phyloP scores from a whole-genome alignment of 257 asterid genomes.

The Capsicum pubescens region DNA sequence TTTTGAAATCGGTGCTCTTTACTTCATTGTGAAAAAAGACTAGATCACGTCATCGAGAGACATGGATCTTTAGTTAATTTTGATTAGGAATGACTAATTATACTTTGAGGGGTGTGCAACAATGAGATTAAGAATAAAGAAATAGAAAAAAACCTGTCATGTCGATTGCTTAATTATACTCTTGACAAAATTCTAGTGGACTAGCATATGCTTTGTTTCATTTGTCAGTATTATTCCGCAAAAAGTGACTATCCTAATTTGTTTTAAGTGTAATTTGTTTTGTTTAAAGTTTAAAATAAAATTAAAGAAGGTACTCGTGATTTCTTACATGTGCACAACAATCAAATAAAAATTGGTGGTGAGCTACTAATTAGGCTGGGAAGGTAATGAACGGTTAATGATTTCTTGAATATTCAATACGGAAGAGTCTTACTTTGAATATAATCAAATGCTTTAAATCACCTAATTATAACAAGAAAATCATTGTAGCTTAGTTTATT shows the following conservation, averaged over 20 bases:
- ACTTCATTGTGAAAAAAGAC: constrained; percentile 15
- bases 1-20: neutral
- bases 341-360: neutral
- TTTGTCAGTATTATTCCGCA: constrained; percentile 7
- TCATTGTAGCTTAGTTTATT: no score
- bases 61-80: constrained; percentile 10
- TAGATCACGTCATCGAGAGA: constrained; percentile 21
- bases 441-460: neutral
- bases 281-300: neutral
- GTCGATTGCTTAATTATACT: constrained; percentile 1
- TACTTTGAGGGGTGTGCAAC: neutral
- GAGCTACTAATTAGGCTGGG: neutral
- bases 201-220: neutral
- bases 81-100: neutral
- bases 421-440: neutral
- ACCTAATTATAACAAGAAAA: neutral
- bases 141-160: neutral
- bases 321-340: neutral
- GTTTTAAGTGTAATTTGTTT: neutral
- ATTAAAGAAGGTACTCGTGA: constrained; percentile 7
- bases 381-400: neutral
- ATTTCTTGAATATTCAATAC: neutral
- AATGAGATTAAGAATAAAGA: constrained; percentile 9
- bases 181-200: constrained; percentile 7
- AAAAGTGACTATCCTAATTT: neutral